These are phyloP conservation scores for Gardenia jasminoides DNA, from an alignment of 257 asterid genomes.

Conservation along the genomic window DNA sequence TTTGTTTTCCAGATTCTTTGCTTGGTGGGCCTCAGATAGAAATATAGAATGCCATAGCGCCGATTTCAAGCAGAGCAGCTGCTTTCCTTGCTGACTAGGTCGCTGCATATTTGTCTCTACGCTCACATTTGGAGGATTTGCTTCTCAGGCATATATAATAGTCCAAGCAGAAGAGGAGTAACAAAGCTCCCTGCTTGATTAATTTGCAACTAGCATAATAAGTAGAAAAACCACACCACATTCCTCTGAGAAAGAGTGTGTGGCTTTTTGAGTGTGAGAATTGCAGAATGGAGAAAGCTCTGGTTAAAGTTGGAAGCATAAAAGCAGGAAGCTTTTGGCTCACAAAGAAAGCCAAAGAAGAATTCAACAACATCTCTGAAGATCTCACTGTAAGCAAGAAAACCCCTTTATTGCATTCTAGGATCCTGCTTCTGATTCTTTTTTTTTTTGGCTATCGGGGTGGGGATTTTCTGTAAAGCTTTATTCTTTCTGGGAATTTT, in stretches of 20 bases:
- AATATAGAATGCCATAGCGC: neutral
- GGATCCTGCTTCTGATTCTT: neutral
- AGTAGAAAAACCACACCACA: neutral
- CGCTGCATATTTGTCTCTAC: neutral
- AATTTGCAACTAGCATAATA: neutral
- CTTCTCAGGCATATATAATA: no score
- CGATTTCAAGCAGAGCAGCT: constrained; percentile 6
- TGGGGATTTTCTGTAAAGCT: neutral
- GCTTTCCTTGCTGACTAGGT: neutral
- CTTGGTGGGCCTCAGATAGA: no score
- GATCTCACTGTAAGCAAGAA: constrained; percentile 56
- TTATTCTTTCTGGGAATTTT: neutral
- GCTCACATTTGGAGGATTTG: neutral
- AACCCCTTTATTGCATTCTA: neutral
- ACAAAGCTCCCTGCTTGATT: neutral
- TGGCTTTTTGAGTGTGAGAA: neutral
- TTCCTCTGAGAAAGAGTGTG: neutral
- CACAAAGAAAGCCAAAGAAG: constrained; percentile 86
- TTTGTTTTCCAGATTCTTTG: no score
- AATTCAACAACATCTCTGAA: constrained; percentile 73
- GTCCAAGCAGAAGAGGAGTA: no score
- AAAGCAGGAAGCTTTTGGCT: constrained; percentile 84
- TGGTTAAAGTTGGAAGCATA: constrained; percentile 74
- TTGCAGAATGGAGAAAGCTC: constrained; percentile 71
- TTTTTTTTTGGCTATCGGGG: neutral